These are phyloP conservation scores for Chalaropsis thielavioides DNA, from an alignment of 2,329 filamentous ascomycete species.

Conservation along the genomic window DNA sequence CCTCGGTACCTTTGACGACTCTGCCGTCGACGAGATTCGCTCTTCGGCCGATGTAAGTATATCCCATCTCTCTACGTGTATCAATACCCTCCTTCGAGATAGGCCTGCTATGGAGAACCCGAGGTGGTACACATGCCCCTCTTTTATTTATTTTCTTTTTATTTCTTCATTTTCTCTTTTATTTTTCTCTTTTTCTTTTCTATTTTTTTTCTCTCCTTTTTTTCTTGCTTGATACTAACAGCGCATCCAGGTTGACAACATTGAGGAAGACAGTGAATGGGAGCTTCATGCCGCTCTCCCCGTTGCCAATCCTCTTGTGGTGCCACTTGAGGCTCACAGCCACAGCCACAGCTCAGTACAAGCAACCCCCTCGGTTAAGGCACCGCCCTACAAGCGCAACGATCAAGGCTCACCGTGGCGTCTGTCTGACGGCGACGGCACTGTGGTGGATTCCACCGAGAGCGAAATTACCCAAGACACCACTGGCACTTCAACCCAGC, in stretches of 20 bases:
- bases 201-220: too few species aligned
- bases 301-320: not conserved
- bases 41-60: slow-evolving; percentile 28
- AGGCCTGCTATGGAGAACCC: too few species aligned
- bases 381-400: slow-evolving; percentile 4
- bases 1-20: slow-evolving; percentile 29
- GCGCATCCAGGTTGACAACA: slow-evolving; percentile 5
- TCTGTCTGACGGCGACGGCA: slow-evolving; percentile 10
- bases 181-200: too few species aligned
- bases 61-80: not conserved
- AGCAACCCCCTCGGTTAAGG: not conserved
- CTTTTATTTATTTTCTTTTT: slow-evolving; percentile 24
- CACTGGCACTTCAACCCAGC: slow-evolving; percentile 46
- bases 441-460: not conserved
- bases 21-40: slow-evolving; percentile 28
- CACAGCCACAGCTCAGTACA: not conserved
- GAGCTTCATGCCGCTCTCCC: slow-evolving; percentile 5
- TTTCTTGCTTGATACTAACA: slow-evolving; percentile 2
- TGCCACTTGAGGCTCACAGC: not conserved
- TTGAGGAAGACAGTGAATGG: slow-evolving; percentile 9
- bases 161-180: slow-evolving; percentile 33
- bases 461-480: slow-evolving; percentile 9
- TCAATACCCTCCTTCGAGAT: not conserved
- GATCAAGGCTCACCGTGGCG: slow-evolving; percentile 11
- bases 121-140: too few species aligned